A percentile compares a stretch with the other conserved stretches of the same genome.
Evolutionary conservation across 31 red algal species (phyloP).

Genomic region (Asparagopsis taxiformis): DNA sequence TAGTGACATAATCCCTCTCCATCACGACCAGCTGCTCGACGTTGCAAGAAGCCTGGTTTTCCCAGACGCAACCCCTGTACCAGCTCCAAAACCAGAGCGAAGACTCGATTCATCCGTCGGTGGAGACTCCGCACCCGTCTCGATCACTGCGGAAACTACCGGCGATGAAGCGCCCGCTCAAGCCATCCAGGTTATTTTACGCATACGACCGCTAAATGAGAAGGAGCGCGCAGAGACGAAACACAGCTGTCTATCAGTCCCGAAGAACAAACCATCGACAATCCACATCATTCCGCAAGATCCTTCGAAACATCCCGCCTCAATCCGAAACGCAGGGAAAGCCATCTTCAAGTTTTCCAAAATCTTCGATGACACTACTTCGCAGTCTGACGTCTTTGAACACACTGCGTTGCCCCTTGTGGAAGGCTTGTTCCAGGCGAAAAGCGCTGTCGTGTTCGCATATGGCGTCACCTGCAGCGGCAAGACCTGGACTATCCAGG

Average conservation of each 20-base stretch:
- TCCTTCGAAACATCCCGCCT: conserved; percentile 19
- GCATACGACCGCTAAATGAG: conserved; percentile 20
- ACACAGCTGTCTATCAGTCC: background rate
- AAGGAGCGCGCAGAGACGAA: background rate
- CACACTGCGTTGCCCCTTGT: conserved; percentile 34
- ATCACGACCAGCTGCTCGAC: background rate
- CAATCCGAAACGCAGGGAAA: conserved; percentile 29
- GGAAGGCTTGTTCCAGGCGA: conserved; percentile 22
- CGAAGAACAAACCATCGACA: background rate
- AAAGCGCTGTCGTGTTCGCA: conserved; percentile 71
- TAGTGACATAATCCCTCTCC: background rate
- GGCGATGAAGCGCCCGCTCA: no score
- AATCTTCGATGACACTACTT: conserved; percentile 13
- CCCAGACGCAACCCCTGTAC: conserved; percentile 17
- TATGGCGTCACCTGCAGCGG: conserved; percentile 82
- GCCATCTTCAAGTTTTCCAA: conserved; percentile 41
- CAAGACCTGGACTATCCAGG: conserved; percentile 89
- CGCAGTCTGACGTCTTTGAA: conserved; percentile 46
- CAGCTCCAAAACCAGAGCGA: background rate
- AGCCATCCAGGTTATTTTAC: conserved; percentile 10
- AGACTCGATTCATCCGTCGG: background rate
- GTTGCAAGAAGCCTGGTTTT: conserved; percentile 10
- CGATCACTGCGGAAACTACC: no score
- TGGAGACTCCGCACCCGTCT: conserved; percentile 3
- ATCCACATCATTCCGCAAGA: conserved; percentile 38